Evolutionary conservation across 2,329 filamentous ascomycete species (phyloP), one percentile per base, ranked within the genome.

Genomic region (Endothia cerciana): DNA sequence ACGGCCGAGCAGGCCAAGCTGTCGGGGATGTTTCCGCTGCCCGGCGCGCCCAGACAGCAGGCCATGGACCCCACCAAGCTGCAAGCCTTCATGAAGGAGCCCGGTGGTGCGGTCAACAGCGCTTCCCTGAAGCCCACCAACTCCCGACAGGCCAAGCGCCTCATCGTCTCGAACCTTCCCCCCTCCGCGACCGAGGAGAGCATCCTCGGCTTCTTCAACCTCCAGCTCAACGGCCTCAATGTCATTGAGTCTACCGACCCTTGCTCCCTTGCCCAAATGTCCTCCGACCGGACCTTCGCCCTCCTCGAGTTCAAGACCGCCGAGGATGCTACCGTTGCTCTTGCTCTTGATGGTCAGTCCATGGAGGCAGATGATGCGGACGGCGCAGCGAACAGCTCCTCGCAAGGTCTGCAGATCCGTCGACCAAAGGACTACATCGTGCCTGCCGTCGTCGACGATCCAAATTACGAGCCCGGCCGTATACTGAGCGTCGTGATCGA

Each of bases 1-100:
- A 97, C 95, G 2, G 93, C 95, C 28, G 96, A 99, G 79, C 96
- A 99, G 78, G 96, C 95, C 60, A 99, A 99, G 83, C 85, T 99
- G 55, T 99, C 96, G 71, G 91, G 94, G 82, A 97, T 99, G 95
- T 99, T 99, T 82, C 94, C 96, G 68, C 87, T 99, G 56, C 95
- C 95, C 3, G 95, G 95, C 70, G 95, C 95, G 68, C 95, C 95
- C 63, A 89, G 95, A 72, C 93, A 97, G 77, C 94, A 97, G 74
- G 91, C 93, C 41, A 95, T 98, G 90, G 95, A 99, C 72, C 94
- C 94, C 19, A 92, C 88, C 73, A 94, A 94, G 77, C 85, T 99
- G 58, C 93, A 97, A 77, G 93, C 94, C 28, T 97, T 99, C 77
- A 96, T 97, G 88, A 94, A 92, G 77, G 93, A 96, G 75, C 91